Conservation (phyloP, 257 asterid species). For the Nicotiana attenuata region DNA sequence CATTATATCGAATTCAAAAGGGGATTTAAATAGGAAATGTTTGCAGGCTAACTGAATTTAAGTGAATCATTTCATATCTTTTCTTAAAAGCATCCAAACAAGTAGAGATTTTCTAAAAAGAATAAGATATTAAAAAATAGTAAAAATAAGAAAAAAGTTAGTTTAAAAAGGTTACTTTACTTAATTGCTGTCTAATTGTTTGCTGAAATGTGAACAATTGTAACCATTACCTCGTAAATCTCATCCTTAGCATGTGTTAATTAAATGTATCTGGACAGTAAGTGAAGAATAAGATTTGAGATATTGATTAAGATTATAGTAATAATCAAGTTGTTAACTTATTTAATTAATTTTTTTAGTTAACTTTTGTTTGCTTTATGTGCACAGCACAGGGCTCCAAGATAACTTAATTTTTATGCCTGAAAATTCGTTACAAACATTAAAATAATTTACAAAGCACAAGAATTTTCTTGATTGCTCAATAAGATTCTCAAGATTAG, state of each 20-base stretch:
- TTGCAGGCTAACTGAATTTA: background rate
- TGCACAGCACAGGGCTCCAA: constrained; percentile 1
- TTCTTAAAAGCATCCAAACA: background rate
- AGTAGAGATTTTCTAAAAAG: background rate
- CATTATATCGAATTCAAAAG: background rate
- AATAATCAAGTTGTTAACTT: background rate
- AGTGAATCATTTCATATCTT: constrained; percentile 5
- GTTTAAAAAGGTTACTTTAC: background rate
- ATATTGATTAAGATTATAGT: background rate
- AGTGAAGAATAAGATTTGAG: background rate
- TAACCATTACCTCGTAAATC: constrained; percentile 5
- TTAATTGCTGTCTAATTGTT: background rate
- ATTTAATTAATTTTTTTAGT: background rate
- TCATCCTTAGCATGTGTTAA: background rate
- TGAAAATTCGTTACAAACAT: background rate
- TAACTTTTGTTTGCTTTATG: constrained; percentile 2
- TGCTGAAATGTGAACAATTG: background rate
- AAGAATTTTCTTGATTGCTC: constrained; percentile 16
- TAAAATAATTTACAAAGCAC: constrained; percentile 1
- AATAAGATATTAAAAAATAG: background rate
- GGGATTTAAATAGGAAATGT: background rate
- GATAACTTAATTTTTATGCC: background rate
- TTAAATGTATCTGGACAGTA: background rate
- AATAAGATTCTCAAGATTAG: background rate
- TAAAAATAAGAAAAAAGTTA: background rate